Base-by-base conservation (phyloP, 805 yeast genomes). In the Ogataea populi-albae region DNA sequence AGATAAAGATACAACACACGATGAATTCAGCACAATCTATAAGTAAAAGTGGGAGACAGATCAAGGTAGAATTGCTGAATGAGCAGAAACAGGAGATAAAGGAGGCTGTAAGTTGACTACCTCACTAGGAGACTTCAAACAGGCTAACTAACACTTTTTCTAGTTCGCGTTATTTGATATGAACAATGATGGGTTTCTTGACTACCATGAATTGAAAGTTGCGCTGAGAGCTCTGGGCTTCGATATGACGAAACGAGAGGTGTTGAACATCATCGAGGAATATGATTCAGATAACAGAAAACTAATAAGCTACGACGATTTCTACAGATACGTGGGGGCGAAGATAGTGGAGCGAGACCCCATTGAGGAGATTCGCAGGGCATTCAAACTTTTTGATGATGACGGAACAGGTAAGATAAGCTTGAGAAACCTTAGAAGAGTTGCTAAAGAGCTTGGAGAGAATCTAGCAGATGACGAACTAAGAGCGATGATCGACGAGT, bases 401-500 rank as follows among this genome's bases (percentile, higher is more conserved):
- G 96, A 87, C 50, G 71, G 71, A 33, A 87, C 94, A 0, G 97
- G 97, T 0, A 84, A 81, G 55, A 88, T 89, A 45, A 77, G 84
- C 37, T 66, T 91, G 32, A 73, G 89, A 46, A 85, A 88, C 55
- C 70, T 93, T 40, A 77, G 94, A 59, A 73, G 93, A 42, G 95
- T 91, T 2, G 93, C 97, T 8, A 84, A 85, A 49, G 97, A 91
- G 47, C 65, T 93, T 39, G 97, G 96, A 3, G 98, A 93, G 59
- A 85, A 82, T 49, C 65, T 93, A 39, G 80, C 86, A 5, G 99
- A 93, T 49, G 96, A 87, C 40, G 98, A 93, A 55, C 68, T 93
- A 34, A 73, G 85, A 47, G 97, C 97, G 4, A 93, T 93, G 98
- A 93, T 93, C 46, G 96, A 89, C 43, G 98, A 91, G 60, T 93